These are phyloP conservation scores for Pyrenophora seminiperda DNA, from an alignment of 2,329 filamentous ascomycete genomes.

Conservation along the genomic window DNA sequence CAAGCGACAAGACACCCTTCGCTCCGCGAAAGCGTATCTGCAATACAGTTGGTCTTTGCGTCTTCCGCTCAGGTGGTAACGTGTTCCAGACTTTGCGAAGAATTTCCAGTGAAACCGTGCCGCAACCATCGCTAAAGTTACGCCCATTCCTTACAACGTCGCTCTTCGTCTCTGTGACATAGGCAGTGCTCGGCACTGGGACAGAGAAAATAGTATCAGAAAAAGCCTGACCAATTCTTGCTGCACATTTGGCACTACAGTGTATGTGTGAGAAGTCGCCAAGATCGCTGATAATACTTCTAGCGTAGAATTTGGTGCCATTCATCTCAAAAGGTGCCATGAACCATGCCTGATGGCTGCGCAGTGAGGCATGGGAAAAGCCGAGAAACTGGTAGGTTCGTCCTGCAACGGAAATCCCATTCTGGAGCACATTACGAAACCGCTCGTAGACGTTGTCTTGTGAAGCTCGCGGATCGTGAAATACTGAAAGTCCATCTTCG, in stretches of 20 bases:
- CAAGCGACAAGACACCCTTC: slow-evolving; percentile 67
- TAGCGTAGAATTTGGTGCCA: slow-evolving; percentile 54
- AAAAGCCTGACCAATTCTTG: slow-evolving; percentile 70
- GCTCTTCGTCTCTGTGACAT: slow-evolving; percentile 45
- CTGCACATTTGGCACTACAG: slow-evolving; percentile 63
- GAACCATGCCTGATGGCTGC: slow-evolving; percentile 41
- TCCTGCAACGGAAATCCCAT: slow-evolving; percentile 57
- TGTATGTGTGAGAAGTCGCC: slow-evolving; percentile 54
- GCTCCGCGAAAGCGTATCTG: slow-evolving; percentile 76
- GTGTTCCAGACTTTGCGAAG: slow-evolving; percentile 63
- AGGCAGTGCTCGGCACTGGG: slow-evolving; percentile 57
- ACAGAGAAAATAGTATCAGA: slow-evolving; percentile 76
- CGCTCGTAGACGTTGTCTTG: slow-evolving; percentile 43
- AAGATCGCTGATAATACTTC: slow-evolving; percentile 57
- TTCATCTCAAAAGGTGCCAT: slow-evolving; percentile 38
- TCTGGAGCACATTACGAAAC: slow-evolving; percentile 64
- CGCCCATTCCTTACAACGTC: slow-evolving; percentile 63
- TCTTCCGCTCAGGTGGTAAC: slow-evolving; percentile 54
- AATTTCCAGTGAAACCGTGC: slow-evolving; percentile 69
- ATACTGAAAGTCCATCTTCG: slow-evolving; percentile 70
- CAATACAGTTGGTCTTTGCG: slow-evolving; percentile 51
- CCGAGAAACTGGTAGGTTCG: slow-evolving; percentile 40
- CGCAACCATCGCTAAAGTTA: slow-evolving; percentile 80
- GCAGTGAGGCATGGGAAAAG: slow-evolving; percentile 42
- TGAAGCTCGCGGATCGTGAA: slow-evolving; percentile 56